phyloP scores from a whole-genome alignment of 345 rosid genomes.

The Gossypium herbaceum region DNA sequence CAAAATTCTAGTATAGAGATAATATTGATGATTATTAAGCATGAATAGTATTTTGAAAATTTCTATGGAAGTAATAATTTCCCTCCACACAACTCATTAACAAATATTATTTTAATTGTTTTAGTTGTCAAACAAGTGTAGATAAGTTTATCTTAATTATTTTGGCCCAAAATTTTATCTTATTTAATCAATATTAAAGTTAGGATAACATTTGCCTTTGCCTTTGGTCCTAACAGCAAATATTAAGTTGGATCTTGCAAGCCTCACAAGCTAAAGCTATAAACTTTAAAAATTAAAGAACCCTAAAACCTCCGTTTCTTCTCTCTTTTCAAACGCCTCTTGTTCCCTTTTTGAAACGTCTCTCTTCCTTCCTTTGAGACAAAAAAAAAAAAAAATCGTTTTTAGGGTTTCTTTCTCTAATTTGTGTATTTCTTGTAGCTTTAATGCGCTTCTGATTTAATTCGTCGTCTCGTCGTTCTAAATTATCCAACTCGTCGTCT shows the following conservation, averaged over 20 bases:
- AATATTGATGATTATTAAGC: no score
- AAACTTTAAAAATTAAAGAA: not conserved
- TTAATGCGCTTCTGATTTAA: not conserved
- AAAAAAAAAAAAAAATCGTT: not conserved
- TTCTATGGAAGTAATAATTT: no score
- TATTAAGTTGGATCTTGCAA: not conserved
- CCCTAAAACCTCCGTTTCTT: not conserved
- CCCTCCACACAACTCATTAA: no score
- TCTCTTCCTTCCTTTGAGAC: not conserved
- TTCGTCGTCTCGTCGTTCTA: not conserved
- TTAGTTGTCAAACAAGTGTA: no score
- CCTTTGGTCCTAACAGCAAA: not conserved
- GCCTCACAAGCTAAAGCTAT: not conserved
- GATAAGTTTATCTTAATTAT: no score
- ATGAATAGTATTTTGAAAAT: no score
- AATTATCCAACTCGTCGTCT: not conserved
- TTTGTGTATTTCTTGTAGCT: not conserved
- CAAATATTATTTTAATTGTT: no score
- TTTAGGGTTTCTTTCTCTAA: conserved; percentile 12
- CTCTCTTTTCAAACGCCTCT: not conserved
- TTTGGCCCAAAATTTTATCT: no score
- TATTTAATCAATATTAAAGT: no score
- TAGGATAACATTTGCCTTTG: no score
- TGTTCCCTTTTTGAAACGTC: conserved; percentile 2
- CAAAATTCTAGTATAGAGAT: no score